phyloP scores from a whole-genome alignment of 768 basidiomycete species.

The Chalciporus chontae region DNA sequence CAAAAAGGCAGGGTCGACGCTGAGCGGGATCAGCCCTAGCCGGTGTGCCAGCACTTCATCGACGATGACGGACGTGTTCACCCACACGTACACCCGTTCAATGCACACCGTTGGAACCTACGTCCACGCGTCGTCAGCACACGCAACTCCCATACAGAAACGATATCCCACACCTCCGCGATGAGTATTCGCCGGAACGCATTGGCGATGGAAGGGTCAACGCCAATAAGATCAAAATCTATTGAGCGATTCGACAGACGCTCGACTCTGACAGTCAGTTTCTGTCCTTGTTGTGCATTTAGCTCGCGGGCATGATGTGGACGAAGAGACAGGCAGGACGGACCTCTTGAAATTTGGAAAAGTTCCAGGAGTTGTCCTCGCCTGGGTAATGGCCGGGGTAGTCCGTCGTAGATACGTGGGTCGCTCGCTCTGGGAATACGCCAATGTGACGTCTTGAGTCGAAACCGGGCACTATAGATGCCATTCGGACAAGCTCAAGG shows the following conservation, averaged over 20 bases:
- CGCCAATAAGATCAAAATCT: conserved; percentile 93
- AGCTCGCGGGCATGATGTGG: neutral
- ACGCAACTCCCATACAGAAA: neutral
- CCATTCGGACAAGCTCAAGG: neutral
- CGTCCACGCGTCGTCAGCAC: neutral
- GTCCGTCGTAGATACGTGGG: conserved; percentile 83
- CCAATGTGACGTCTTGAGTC: conserved; percentile 59
- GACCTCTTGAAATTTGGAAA: conserved; percentile 74
- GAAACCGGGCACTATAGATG: conserved; percentile 10
- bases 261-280: conserved; percentile 68
- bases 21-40: conserved; percentile 87
- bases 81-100: conserved; percentile 88
- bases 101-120: conserved; percentile 91
- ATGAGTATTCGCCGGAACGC: conserved; percentile 90
- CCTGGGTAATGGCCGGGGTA: conserved; percentile 87
- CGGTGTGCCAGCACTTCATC: conserved; percentile 93
- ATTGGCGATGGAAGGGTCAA: conserved; percentile 95
- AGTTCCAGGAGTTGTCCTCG: conserved; percentile 83
- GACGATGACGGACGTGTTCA: conserved; percentile 91
- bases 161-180: conserved; percentile 66
- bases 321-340: conserved; percentile 20
- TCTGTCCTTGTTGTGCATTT: conserved; percentile 44
- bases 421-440: conserved; percentile 65
- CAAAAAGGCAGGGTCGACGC: conserved; percentile 76
- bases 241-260: conserved; percentile 79